phyloP scores from a whole-genome alignment of 495 filamentous ascomycete species.

The Aspergillus hancockii region DNA sequence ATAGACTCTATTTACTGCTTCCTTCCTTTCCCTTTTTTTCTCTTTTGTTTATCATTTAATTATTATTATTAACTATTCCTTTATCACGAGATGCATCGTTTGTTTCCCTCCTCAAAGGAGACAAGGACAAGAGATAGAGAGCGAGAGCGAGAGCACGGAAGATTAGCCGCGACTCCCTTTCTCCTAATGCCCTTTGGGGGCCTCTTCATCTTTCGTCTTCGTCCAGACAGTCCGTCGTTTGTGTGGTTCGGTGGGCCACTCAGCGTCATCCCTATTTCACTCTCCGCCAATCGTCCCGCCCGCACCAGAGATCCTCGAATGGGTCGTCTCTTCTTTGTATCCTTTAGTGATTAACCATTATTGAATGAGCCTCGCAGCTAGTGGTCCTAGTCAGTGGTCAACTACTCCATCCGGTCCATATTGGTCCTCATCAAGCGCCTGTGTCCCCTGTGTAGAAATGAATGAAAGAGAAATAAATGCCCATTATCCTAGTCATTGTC shows the following conservation, averaged over 20 bases:
- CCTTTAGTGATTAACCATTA: slow-evolving; percentile 13
- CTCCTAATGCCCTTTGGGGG: background rate
- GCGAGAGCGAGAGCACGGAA: background rate
- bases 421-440: background rate
- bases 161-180: background rate
- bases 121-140: too few relatives aligned
- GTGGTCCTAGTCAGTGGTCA: slow-evolving; percentile 5
- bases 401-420: background rate
- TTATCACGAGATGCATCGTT: background rate
- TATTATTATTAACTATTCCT: background rate
- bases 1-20: background rate
- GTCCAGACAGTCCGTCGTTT: slow-evolving; percentile 21
- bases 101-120: too few relatives aligned
- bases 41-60: too few relatives aligned
- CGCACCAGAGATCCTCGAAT: slow-evolving; percentile 17
- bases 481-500: background rate
- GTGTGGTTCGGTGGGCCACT: slow-evolving; percentile 53
- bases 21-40: background rate
- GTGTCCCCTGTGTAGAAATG: background rate
- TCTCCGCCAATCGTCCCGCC: slow-evolving; percentile 41
- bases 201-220: slow-evolving; percentile 27
- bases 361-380: slow-evolving; percentile 26
- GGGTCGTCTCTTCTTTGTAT: slow-evolving; percentile 3
- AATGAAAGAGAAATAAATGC: background rate
- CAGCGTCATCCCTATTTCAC: slow-evolving; percentile 46